phyloP scores from a whole-genome alignment of 2,329 filamentous ascomycete species.

The Tolypocladium endophyticum region DNA sequence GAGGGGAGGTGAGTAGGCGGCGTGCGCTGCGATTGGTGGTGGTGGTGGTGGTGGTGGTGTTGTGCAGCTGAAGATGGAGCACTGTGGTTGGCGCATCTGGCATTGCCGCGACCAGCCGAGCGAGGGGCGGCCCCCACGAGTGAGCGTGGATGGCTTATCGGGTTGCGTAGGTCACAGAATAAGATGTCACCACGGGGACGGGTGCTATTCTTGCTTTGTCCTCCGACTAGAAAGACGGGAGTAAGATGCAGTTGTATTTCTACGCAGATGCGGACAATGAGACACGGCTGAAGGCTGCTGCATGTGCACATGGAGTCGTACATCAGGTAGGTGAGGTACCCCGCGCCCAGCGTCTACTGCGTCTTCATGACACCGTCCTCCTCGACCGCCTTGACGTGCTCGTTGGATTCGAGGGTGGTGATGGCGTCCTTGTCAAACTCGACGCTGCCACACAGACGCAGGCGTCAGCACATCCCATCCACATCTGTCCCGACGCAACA shows the following conservation, averaged over 20 bases:
- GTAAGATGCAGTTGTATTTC: background rate
- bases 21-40: background rate
- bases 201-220: background rate
- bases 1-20: no score
- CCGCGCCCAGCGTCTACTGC: constrained; percentile 39
- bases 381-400: constrained; percentile 68
- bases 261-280: background rate
- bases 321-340: background rate
- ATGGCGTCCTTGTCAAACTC: constrained; percentile 59
- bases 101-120: background rate
- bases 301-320: background rate
- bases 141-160: no score
- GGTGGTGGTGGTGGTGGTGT: no score
- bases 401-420: constrained; percentile 52
- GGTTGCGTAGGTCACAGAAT: background rate
- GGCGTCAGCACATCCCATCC: background rate
- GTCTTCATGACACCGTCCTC: constrained; percentile 58
- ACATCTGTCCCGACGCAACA: background rate
- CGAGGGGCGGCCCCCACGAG: no score
- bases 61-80: background rate
- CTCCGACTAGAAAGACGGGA: background rate
- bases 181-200: background rate
- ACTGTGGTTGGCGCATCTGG: background rate
- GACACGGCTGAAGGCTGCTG: background rate
- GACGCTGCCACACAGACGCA: constrained; percentile 47